Evolutionary conservation across 192 early-diverging fungal genomes (phyloP).

Genomic region (Coemansia sp.): DNA sequence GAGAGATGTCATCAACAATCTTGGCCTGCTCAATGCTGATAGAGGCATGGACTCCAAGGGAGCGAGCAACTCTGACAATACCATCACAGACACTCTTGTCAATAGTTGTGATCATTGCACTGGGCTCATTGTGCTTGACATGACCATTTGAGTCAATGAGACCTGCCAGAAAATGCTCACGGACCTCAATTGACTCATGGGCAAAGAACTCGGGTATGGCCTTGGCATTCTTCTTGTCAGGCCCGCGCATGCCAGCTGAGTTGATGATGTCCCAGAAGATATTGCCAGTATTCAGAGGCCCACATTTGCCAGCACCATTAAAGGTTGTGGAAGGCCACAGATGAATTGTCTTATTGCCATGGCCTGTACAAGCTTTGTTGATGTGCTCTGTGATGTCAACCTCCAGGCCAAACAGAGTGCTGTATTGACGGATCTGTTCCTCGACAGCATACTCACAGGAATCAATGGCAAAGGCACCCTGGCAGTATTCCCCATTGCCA

Average conservation of each 20-base stretch:
- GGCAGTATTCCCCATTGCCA: neutral
- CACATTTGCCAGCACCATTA: neutral
- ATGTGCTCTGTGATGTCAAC: neutral
- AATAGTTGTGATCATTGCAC: neutral
- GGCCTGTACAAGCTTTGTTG: too few species aligned
- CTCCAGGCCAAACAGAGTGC: neutral
- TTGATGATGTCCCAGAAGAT: neutral
- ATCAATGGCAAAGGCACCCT: slow-evolving; percentile 5
- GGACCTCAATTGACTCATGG: slow-evolving; percentile 16
- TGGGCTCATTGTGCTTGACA: neutral
- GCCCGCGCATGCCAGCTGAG: neutral
- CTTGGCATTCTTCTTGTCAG: neutral
- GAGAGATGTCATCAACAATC: neutral
- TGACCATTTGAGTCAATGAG: slow-evolving; percentile 28
- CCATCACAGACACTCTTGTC: slow-evolving; percentile 3
- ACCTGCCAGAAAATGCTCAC: slow-evolving; percentile 43
- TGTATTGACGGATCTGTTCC: slow-evolving; percentile 12
- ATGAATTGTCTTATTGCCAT: neutral
- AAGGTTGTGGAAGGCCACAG: neutral
- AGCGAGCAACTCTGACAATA: slow-evolving; percentile 10
- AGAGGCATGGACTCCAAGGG: slow-evolving; percentile 14
- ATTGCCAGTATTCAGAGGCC: neutral
- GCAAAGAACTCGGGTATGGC: neutral
- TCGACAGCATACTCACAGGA: slow-evolving; percentile 7
- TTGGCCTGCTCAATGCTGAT: neutral